Base-by-base conservation (phyloP, 495 filamentous ascomycete species). In the Lepraria neglecta region DNA sequence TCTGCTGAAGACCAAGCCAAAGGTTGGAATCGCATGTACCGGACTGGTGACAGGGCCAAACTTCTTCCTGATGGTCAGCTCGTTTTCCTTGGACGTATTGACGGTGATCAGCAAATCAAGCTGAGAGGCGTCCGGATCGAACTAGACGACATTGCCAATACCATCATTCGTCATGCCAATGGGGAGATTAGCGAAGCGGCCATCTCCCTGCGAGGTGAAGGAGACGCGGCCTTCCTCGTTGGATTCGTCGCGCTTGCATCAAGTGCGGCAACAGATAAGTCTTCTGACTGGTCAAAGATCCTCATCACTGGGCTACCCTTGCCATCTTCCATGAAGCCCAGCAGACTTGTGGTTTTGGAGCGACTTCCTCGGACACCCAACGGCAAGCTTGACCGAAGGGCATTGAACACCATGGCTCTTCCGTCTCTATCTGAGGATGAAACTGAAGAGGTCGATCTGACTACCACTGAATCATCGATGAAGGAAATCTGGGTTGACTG, bases 71-170 rank as follows among this genome's bases (percentile, higher is more conserved):
- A 78, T 56, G 81, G 80, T 0, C 12, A 62, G 0, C 42, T 84
- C 1, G 46, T 74, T 0, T 66, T 78, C 43, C 48, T 69, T 1
- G 71, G 73, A 2, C 75, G 81, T 1, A 73, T 80, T 7, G 63
- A 58, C 0, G 78, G 78, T 3, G 64, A 79, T 64, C 74, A 69
- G 0, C 77, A 81, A 59, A 65, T 83, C 42, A 84, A 85, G 64
- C 47, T 82, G 0, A 68, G 75, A 0, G 81, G 81, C 0, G n/a
- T 80, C 2, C 77, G 80, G 0, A 74, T 82, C 14, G 80, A 83
- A 2, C 31, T 55, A 0, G 52, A 28, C n/a, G 52, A 55, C n/a
- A 55, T 55, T 12, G 52, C 30, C 6, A 55, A 35, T 19, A 55
- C 30, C 17, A 55, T 55, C 31, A 14, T 55, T 27, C 31, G 31